Conservation (phyloP, 352 stramenopile species). For the Pythium insidiosum region DNA sequence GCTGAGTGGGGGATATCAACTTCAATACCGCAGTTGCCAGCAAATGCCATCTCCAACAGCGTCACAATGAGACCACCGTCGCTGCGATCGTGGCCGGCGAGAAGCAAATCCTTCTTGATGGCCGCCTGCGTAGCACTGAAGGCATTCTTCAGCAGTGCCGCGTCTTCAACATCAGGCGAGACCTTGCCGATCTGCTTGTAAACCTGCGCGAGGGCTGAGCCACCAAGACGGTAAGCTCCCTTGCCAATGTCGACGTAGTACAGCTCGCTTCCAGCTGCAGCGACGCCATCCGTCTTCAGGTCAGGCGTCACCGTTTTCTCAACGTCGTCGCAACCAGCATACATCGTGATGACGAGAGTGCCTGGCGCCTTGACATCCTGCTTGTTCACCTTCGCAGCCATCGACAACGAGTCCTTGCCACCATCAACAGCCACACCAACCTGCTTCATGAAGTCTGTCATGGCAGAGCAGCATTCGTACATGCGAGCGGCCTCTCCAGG, state of each 20-base stretch:
- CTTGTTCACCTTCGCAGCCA: conserved; percentile 93
- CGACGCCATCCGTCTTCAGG: conserved; percentile 92
- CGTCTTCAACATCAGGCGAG: conserved; percentile 91
- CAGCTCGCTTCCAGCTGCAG: conserved; percentile 67
- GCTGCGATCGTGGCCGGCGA: conserved; percentile 97
- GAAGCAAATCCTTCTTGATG: conserved; percentile 88
- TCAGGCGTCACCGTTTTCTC: conserved; percentile 96
- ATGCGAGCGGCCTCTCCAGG: conserved; percentile 97
- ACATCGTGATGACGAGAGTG: conserved; percentile 97
- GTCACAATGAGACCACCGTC: conserved; percentile 96
- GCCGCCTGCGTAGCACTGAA: conserved; percentile 92
- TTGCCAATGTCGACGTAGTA: conserved; percentile 95
- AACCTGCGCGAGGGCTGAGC: conserved; percentile 94
- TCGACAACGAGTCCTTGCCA: conserved; percentile 99
- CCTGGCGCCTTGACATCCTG: conserved; percentile 97
- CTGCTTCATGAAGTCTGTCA: conserved; percentile 93
- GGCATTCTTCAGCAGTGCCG: conserved; percentile 87
- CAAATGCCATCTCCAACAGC: conserved; percentile 98
- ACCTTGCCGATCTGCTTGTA: conserved; percentile 82
- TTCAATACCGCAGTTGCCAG: conserved; percentile 95
- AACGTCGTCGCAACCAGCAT: conserved; percentile 96
- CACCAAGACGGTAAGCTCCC: conserved; percentile 90
- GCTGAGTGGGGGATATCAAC: conserved; percentile 78
- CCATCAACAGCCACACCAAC: conserved; percentile 97
- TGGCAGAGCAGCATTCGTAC: conserved; percentile 96